Percentiles rank a stretch among this genome's conserved stretches.
phyloP scores from a whole-genome alignment of 2,329 filamentous ascomycete genomes.

The Botrytis tulipae region DNA sequence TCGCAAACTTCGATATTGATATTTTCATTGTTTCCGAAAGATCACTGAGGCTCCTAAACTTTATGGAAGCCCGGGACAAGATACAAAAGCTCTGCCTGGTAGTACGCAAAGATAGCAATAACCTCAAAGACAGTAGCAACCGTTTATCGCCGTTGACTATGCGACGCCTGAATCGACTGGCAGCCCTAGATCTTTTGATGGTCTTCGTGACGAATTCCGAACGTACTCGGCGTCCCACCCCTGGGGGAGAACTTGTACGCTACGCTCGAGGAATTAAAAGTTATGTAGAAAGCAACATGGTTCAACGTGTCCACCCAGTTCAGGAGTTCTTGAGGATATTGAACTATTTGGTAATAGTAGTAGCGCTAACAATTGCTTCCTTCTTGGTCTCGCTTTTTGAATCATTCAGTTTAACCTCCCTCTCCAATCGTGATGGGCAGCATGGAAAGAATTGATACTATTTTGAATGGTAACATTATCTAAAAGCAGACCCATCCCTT shows the following conservation, averaged over 20 bases:
- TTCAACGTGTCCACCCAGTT: background rate
- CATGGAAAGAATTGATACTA: background rate
- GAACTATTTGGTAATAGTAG: background rate
- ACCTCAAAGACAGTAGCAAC: no score
- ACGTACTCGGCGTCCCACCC: background rate
- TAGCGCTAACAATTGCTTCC: no score
- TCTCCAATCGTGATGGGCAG: background rate
- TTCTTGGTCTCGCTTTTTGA: background rate
- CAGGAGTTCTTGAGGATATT: background rate
- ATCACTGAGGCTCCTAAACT: no score
- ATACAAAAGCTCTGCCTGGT: background rate
- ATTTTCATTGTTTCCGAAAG: background rate
- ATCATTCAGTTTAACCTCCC: background rate
- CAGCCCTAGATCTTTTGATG: background rate
- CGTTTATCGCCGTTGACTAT: background rate
- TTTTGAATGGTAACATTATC: background rate
- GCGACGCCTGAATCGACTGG: background rate
- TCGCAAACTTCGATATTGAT: conserved; percentile 3
- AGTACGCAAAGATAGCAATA: no score
- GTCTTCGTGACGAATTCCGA: background rate
- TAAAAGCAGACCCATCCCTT: background rate
- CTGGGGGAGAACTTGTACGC: background rate
- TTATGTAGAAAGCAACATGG: background rate
- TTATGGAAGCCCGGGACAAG: background rate
- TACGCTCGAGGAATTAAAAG: background rate